Evolutionary conservation across 1,284 basidiomycete genomes (phyloP), one percentile per base, ranked within the genome.

Genomic region (Puccinia coronata): DNA sequence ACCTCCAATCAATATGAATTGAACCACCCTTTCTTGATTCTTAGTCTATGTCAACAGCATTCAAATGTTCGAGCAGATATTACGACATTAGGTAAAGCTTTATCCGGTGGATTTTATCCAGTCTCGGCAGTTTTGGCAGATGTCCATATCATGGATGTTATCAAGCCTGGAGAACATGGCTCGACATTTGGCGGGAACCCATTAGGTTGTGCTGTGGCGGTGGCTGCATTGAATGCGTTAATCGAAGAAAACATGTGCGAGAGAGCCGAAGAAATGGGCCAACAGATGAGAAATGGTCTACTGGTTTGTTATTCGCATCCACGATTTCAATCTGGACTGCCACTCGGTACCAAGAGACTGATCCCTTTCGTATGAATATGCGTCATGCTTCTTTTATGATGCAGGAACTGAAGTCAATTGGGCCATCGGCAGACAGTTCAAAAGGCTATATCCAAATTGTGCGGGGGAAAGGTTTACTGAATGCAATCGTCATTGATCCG

Each of bases 141-240:
- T 87, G 90, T 91, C 83, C 92, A 94, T 43, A 87, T 99, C 82
- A 98, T 99, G 95, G 91, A 96, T 41, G 93, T 92, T 88, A 96
- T 99, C 86, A 89, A 92, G 83, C 95, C 96, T n/a, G 96, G 96
- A 82, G 95, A 98, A 88, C 97, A 98, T 85, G 95, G 96, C n/a
- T 94, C 92, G 84, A 98, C 96, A 0, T 96, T 95, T 83, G 94
- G 94, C 84, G 94, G 94, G 55, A 98, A 98, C 87, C 97, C 97
- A 0, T 89, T 99, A 47, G 97, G 92, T 14, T 97, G 94, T 84
- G 96, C 97, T 25, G 94, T 98, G 16, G 93, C 96, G 41, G 92
- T 93, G 86, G 92, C 95, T 0, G 95, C 96, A 0, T 89, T 98
- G 65, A 90, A 92, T 80, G 95, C 98, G 16, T 90, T 99, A 41